Evolutionary conservation across 352 stramenopile genomes (phyloP), one percentile per base, ranked within the genome.

Genomic region (Phytophthora podocarpi): DNA sequence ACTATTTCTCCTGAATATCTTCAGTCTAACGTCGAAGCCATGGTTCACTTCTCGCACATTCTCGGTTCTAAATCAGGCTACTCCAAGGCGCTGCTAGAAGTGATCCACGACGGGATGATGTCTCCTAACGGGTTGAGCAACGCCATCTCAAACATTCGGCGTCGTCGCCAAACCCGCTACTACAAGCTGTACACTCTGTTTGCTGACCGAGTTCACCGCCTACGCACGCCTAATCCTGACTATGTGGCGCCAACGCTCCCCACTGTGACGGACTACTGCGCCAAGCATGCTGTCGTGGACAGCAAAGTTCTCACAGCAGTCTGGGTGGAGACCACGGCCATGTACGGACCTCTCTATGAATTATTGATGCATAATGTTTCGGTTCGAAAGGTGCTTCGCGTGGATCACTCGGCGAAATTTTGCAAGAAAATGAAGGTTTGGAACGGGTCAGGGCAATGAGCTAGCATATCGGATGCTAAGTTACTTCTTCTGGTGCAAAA

Each of bases 381-480:
- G 26, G 41, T 49, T 11, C 11, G 12, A 24, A 49, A 35, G 24
- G 41, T 23, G 7, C 36, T 43, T 26, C 36, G 36, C 8, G 10
- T 53, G 6, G 45, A 54, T 32, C 32, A 54, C 15, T 54, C 46
- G 5, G 46, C 28, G 18, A 42, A 54, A 23, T 54, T 54, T 32
- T 54, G 32, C 32, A 50, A 59, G 39, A 2, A 30, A 8, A 18
- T 49, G 8, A 50, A 50, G 3, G 21, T 50, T 24, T 43, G 37
- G 37, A 9, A 13, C 30, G 50, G 18, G 7, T 7, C 16, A 16
- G 50, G 50, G 2, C 34, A 43, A 18, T 18, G 50, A 35, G 28
- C 23, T 4, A 27, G 28, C 13, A 42, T 50, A 10, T 13, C 12
- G 16, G 37, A 59, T 43, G 50, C 50, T 16, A 59, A 49, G 7